Evolutionary conservation across 2,329 filamentous ascomycete genomes (phyloP).

Genomic region (Trichophyton benhamiae): DNA sequence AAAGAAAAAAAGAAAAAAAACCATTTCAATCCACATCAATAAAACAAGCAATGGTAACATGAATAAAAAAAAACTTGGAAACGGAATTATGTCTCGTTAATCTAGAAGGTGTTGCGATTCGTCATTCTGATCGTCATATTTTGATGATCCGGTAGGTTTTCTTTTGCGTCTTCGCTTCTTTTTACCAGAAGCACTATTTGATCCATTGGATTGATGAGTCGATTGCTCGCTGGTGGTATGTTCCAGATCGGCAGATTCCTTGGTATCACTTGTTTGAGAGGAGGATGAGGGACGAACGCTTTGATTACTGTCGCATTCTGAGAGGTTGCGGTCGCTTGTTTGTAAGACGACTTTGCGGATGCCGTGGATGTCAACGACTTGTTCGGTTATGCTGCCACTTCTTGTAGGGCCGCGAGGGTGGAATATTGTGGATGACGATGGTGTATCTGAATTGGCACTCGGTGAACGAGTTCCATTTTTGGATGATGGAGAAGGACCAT

Average conservation of each 20-base stretch:
- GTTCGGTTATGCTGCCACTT: constrained; percentile 68
- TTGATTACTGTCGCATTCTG: constrained; percentile 6
- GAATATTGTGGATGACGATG: constrained; percentile 16
- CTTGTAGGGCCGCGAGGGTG: constrained; percentile 38
- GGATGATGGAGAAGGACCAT: neutral
- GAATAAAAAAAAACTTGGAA: neutral
- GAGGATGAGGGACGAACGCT: neutral
- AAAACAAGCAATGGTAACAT: neutral
- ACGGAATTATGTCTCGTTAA: neutral
- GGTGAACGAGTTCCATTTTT: neutral
- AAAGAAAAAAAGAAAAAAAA: neutral
- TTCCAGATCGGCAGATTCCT: neutral
- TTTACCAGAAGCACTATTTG: neutral
- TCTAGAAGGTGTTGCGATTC: constrained; percentile 2
- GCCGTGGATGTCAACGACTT: constrained; percentile 60
- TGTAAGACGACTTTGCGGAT: constrained; percentile 66
- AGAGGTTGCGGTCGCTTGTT: constrained; percentile 43
- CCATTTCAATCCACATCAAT: neutral
- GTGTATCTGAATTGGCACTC: neutral
- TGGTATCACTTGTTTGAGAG: neutral
- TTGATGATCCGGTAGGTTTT: constrained; percentile 7
- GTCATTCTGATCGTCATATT: neutral
- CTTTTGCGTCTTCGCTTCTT: constrained; percentile 12
- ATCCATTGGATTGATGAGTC: neutral
- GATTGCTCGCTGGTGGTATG: neutral